Percentiles rank a stretch among this genome's conserved stretches.
Conservation (phyloP, 2,329 filamentous ascomycete species). For the Corinectria fuckeliana region DNA sequence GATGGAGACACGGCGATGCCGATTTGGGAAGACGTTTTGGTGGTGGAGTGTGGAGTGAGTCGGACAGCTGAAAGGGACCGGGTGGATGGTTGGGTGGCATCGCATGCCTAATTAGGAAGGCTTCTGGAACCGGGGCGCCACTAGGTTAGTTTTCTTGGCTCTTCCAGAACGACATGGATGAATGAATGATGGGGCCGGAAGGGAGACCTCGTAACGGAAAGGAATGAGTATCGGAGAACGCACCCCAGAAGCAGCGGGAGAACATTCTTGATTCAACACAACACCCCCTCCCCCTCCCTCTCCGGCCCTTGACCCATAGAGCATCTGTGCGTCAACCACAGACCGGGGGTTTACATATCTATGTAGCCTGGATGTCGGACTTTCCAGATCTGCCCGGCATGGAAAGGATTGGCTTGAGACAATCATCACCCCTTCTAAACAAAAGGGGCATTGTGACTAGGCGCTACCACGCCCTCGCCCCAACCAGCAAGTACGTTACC, state of each 20-base stretch:
- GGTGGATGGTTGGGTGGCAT: slow-evolving; percentile 24
- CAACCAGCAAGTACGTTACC: background rate
- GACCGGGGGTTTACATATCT: background rate
- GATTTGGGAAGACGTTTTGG: slow-evolving; percentile 24
- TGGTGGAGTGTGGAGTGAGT: slow-evolving; percentile 25
- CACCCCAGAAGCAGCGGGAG: no score
- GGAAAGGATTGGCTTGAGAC: background rate
- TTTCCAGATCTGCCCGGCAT: slow-evolving; percentile 6
- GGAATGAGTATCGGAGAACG: no score
- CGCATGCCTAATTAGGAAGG: slow-evolving; percentile 26
- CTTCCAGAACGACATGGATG: slow-evolving; percentile 33
- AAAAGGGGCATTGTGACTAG: slow-evolving; percentile 1
- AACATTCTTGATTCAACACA: background rate
- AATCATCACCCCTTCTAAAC: background rate
- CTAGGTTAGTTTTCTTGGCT: slow-evolving; percentile 17
- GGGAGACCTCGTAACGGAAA: background rate
- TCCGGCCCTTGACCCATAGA: background rate
- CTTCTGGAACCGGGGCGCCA: slow-evolving; percentile 34
- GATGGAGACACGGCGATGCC: slow-evolving; percentile 40
- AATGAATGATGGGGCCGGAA: background rate
- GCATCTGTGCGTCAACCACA: background rate
- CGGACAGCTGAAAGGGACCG: slow-evolving; percentile 12
- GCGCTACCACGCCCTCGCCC: background rate
- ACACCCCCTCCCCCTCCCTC: background rate
- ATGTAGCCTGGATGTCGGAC: background rate